Evolutionary conservation across 345 rosid species (phyloP), one percentile per base, ranked within the genome.

Genomic region (Capsella bursapastoris): DNA sequence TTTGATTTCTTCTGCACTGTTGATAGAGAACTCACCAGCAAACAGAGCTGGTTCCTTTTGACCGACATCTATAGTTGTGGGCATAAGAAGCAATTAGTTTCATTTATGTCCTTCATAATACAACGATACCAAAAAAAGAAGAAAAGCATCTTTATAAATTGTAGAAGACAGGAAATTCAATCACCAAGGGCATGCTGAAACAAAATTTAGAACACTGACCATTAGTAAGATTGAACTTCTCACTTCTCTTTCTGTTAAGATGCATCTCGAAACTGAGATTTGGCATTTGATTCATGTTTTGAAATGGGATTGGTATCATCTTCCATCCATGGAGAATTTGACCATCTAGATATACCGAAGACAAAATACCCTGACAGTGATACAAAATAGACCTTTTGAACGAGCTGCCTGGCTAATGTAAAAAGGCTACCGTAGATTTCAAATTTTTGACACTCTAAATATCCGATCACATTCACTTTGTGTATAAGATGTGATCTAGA

Each of bases 281-380:
- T 4, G 83, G 85, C 34, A 38, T 66, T 75, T 86, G 88, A 71
- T 89, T 89, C 76, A 87, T 83, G 81, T 86, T 86, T 62, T 83
- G 84, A n/a, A 94, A 73, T 68, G 97, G 96, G 80, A 94, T 35
- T 28, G 88, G 64, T 72, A 84, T 63, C 93, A 91, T 89, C 84
- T 87, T 91, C 98, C 98, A 94, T 34, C 89, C 82, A 3, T 75
- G 77, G 81, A 89, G 84, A 84, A 70, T 55, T 38, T 77, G 70
- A 50, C 86, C 88, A 70, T 86, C 88, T 15, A 94, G 74, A 76
- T 82, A 91, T 70, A 89, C 93, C 7, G 88, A 77, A 75, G 95
- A 89, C 55, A 94, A 75, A 53, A 94, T 91, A 49, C 97, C 98
- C 97, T 94, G 79, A 61, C 76, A 53, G 28, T 18, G 5, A 16